These are phyloP conservation scores for Zarea fungicola DNA, from an alignment of 2,329 filamentous ascomycete genomes.

Conservation along the genomic window DNA sequence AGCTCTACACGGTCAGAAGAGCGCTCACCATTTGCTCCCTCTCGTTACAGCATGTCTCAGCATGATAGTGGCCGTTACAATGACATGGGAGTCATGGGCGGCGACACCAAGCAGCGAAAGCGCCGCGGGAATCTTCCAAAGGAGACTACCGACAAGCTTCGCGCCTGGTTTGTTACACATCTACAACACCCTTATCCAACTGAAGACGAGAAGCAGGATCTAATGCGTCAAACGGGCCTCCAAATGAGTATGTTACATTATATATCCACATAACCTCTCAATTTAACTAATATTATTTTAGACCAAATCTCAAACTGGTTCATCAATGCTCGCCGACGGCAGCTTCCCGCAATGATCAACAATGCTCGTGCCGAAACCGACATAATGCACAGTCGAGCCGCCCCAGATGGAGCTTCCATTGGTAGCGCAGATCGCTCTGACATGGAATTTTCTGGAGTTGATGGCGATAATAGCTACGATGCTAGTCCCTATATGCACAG, in stretches of 20 bases:
- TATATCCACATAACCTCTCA: constrained; percentile 14
- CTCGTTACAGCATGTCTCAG: constrained; percentile 31
- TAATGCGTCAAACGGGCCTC: constrained; percentile 71
- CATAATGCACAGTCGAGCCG: constrained; percentile 34
- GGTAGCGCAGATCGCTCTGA: constrained; percentile 1
- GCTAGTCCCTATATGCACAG: constrained; percentile 5
- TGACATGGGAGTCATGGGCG: constrained; percentile 33
- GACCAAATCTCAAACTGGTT: constrained; percentile 77
- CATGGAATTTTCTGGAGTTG: background rate
- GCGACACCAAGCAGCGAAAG: constrained; percentile 50
- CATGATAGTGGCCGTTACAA: constrained; percentile 38
- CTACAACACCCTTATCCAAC: constrained; percentile 78
- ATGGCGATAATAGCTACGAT: constrained; percentile 8
- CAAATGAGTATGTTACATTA: constrained; percentile 63
- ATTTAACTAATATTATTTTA: constrained; percentile 23
- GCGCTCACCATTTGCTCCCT: constrained; percentile 38
- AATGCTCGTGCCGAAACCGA: constrained; percentile 49
- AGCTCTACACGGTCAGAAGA: constrained; percentile 40
- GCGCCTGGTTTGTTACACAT: constrained; percentile 74
- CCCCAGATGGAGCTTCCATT: background rate
- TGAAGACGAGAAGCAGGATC: constrained; percentile 79
- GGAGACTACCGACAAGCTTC: constrained; percentile 75
- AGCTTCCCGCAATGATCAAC: constrained; percentile 56
- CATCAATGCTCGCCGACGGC: constrained; percentile 68
- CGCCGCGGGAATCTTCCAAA: constrained; percentile 86